Evolutionary conservation across 306 rosid genomes (phyloP), one percentile per base, ranked within the genome.

Genomic region (Hylodesmum podocarpum): DNA sequence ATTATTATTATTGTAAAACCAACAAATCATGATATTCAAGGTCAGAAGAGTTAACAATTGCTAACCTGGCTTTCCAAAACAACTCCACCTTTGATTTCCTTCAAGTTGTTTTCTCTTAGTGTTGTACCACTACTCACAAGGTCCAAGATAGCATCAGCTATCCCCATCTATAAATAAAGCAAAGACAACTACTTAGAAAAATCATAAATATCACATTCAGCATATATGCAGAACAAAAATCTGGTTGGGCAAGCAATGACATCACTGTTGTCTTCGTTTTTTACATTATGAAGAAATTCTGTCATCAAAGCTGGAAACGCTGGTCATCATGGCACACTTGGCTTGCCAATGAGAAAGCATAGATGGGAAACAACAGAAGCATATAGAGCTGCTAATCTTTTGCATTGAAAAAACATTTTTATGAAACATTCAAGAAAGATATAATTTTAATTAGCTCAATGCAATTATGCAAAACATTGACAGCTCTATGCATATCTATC

Each of bases 51-150:
- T 63, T 22, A 69, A 55, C 49, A 72, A 39, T 61, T 44, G 76
- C 87, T 77, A 69, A 95, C 99, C 90, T 53, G 15, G 5, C 31
- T 53, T 46, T 47, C 54, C 54, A 92, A 82, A 66, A 92, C 93
- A 70, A 73, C 70, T 71, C 99, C 97, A 8, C 96, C 97, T 82
- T 90, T 87, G 25, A 95, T 92, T 85, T 95, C 98, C 85, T 95
- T 95, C 84, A 92, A 74, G 81, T 95, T 90, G 81, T 92, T 95
- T 79, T 95, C 97, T 83, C 73, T 89, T 62, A 95, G 80, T 0
- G 98, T 92, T 43, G 88, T 95, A 37, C 98, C 97, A 73, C 98
- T 94, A 77, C 96, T 92, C 82, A 92, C 99, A 66, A 92, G 99
- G 85, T 92, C 99, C 89, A 95, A 87, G 68, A 95, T 95, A 75